Conservation (phyloP, 2,329 filamentous ascomycete species). For the Ophiostoma quercus region DNA sequence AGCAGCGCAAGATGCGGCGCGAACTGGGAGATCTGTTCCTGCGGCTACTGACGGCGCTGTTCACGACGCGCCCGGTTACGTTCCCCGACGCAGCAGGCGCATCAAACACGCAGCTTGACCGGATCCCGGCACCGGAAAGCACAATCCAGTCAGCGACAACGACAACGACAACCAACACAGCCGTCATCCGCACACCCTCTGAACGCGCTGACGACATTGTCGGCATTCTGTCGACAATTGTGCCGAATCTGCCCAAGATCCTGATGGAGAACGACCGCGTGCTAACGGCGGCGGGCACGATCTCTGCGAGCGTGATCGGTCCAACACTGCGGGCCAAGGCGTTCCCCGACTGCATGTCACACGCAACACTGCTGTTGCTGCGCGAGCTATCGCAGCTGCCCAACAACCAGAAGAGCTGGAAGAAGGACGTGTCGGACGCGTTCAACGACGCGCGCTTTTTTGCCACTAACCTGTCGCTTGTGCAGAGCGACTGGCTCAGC, state of each 20-base stretch:
- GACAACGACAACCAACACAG: background rate
- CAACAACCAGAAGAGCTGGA: slow-evolving; percentile 83
- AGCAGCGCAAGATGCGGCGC: slow-evolving; percentile 84
- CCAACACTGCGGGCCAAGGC: slow-evolving; percentile 76
- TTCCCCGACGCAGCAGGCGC: slow-evolving; percentile 43
- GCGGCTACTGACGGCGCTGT: slow-evolving; percentile 82
- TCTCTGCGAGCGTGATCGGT: slow-evolving; percentile 76
- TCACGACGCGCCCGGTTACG: slow-evolving; percentile 77
- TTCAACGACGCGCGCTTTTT: slow-evolving; percentile 91
- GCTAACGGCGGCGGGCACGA: slow-evolving; percentile 67
- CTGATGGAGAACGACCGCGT: slow-evolving; percentile 83
- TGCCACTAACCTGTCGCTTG: slow-evolving; percentile 57
- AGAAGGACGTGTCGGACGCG: slow-evolving; percentile 83
- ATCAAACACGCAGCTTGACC: slow-evolving; percentile 1
- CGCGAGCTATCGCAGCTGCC: slow-evolving; percentile 71
- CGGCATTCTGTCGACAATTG: slow-evolving; percentile 69
- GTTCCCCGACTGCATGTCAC: slow-evolving; percentile 80
- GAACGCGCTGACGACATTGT: slow-evolving; percentile 69
- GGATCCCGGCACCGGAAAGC: slow-evolving; percentile 34
- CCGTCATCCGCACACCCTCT: slow-evolving; percentile 30
- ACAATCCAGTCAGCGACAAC: slow-evolving; percentile 33
- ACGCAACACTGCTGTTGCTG: slow-evolving; percentile 65
- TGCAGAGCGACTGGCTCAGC: slow-evolving; percentile 67
- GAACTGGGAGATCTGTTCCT: slow-evolving; percentile 87
- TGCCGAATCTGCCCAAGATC: slow-evolving; percentile 75